These are phyloP conservation scores for Pestalotiopsis sp. DNA, from an alignment of 2,329 filamentous ascomycete genomes.

Conservation along the genomic window DNA sequence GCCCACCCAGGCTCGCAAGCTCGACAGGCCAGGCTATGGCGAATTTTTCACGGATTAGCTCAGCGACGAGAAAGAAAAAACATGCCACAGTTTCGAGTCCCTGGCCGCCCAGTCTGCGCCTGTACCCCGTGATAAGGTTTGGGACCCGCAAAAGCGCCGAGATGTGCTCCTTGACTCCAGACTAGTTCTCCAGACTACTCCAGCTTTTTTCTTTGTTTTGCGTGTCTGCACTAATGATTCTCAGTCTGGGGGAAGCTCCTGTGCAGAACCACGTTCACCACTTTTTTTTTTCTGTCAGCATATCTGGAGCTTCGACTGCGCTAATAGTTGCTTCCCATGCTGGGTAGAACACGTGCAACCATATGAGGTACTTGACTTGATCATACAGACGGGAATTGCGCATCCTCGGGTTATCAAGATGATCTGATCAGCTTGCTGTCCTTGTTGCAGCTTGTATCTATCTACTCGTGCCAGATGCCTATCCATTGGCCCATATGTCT, in stretches of 20 bases:
- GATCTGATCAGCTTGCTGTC: too few relatives aligned
- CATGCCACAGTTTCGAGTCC: neutral
- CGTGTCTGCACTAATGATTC: neutral
- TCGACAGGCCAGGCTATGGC: too few relatives aligned
- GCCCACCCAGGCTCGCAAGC: neutral
- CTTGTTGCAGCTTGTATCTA: neutral
- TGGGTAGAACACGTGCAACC: too few relatives aligned
- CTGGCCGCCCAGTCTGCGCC: neutral
- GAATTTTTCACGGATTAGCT: too few relatives aligned
- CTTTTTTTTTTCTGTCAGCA: neutral
- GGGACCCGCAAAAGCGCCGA: constrained; percentile 14
- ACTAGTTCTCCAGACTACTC: neutral
- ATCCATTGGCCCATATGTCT: neutral
- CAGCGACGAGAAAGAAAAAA: neutral
- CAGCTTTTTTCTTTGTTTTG: neutral
- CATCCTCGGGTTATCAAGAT: too few relatives aligned
- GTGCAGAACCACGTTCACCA: neutral
- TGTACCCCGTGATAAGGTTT: neutral
- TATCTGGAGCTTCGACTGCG: neutral
- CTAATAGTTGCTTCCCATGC: neutral
- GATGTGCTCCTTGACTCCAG: constrained; percentile 3
- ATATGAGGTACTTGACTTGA: too few relatives aligned
- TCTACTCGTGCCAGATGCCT: neutral
- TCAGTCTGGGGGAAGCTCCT: neutral
- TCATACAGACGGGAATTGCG: too few relatives aligned